These are phyloP conservation scores for Metschnikowia kunwiensis DNA, from an alignment of 805 yeast species.

Conservation along the genomic window DNA sequence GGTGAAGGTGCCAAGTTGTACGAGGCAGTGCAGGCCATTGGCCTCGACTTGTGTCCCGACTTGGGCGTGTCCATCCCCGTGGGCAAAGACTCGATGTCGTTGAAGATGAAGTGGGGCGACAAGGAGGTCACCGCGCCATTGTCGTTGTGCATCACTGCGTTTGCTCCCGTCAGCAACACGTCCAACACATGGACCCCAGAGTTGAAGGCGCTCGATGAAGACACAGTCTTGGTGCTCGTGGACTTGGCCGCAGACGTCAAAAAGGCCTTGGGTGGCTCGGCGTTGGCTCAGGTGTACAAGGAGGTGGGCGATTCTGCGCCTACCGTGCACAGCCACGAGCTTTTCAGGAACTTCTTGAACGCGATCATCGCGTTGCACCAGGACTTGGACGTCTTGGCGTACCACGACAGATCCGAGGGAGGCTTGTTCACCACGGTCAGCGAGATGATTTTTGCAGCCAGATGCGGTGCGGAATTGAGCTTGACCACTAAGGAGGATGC, in stretches of 20 bases:
- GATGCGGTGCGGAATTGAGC: constrained; percentile 71
- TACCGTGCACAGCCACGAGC: constrained; percentile 64
- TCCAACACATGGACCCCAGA: constrained; percentile 95
- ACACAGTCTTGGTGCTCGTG: constrained; percentile 69
- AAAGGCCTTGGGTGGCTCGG: constrained; percentile 85
- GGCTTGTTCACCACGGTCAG: constrained; percentile 80
- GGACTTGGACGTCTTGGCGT: constrained; percentile 65
- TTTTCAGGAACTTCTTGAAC: constrained; percentile 67
- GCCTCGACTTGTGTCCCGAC: constrained; percentile 89
- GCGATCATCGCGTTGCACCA: constrained; percentile 73
- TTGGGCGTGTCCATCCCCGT: constrained; percentile 92
- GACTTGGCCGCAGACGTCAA: constrained; percentile 60
- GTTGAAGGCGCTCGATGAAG: constrained; percentile 48
- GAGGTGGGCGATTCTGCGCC: constrained; percentile 84
- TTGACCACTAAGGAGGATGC: constrained; percentile 42
- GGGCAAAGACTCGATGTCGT: constrained; percentile 98
- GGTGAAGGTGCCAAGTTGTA: constrained; percentile 95
- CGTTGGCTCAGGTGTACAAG: constrained; percentile 88
- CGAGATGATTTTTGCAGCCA: constrained; percentile 97
- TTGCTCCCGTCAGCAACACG: constrained; percentile 81
- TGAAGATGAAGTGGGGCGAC: constrained; percentile 97
- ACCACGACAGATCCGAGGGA: constrained; percentile 97
- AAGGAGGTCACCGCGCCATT: constrained; percentile 95
- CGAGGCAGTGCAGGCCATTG: constrained; percentile 96
- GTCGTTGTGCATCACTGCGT: constrained; percentile 86